Evolutionary conservation across 1,284 basidiomycete genomes (phyloP).

Genomic region (Ustilago vetiveriae): DNA sequence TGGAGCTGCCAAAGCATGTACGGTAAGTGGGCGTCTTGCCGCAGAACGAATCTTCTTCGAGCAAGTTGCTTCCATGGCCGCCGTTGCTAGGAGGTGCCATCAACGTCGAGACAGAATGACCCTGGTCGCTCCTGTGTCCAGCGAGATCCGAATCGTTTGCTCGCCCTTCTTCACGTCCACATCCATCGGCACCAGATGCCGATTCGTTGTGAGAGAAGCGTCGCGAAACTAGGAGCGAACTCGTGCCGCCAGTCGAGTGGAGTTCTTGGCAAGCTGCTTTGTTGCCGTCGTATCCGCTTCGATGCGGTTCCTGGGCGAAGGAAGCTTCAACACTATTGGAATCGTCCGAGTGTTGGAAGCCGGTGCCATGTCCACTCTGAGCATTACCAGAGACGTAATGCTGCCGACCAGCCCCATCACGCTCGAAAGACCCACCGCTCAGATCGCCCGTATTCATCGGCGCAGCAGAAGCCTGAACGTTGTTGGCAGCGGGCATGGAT

Average conservation of each 20-base stretch:
- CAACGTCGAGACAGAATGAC: not conserved
- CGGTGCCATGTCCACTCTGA: not conserved
- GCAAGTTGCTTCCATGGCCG: not conserved
- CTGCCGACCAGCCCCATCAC: conserved; percentile 7
- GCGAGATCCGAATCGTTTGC: not conserved
- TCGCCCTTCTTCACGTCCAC: not conserved
- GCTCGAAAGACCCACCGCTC: conserved; percentile 9
- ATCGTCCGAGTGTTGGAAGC: not conserved
- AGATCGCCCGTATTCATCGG: conserved; percentile 4
- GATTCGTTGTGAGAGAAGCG: conserved; percentile 15
- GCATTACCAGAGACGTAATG: conserved; percentile 3
- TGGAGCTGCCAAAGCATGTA: conserved; percentile 13
- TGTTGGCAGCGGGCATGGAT: not conserved
- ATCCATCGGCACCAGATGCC: not conserved
- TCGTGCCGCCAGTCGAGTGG: not conserved
- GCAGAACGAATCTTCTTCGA: conserved; percentile 38
- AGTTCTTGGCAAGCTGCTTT: not conserved
- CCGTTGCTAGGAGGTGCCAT: not conserved
- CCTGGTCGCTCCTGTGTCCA: not conserved
- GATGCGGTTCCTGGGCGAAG: not conserved
- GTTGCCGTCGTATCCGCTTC: not conserved
- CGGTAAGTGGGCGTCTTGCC: conserved; percentile 32
- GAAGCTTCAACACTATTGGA: not conserved
- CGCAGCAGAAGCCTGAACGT: not conserved
- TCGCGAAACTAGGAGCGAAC: conserved; percentile 8